Percentiles rank a stretch among this genome's conserved stretches.
phyloP scores from a whole-genome alignment of 169 alveolate genomes.

The Perkinsus chesapeaki region DNA sequence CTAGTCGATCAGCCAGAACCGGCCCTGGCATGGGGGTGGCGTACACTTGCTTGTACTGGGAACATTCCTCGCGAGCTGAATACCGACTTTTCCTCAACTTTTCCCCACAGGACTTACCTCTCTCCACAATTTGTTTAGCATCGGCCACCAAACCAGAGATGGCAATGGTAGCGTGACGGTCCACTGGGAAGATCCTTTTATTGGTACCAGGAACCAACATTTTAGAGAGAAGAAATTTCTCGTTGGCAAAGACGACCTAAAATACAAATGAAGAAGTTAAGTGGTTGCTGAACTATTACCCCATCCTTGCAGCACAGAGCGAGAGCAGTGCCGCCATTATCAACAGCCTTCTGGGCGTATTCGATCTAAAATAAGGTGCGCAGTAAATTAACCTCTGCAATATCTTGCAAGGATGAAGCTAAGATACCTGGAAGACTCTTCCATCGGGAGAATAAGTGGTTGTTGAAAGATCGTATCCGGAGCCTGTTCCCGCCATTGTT shows the following conservation, averaged over 20 bases:
- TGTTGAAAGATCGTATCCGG: constrained; percentile 52
- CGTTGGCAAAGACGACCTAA: constrained; percentile 59
- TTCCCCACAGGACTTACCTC: constrained; percentile 9
- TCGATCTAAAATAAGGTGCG: constrained; percentile 38
- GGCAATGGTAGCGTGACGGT: constrained; percentile 52
- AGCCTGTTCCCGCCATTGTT: constrained; percentile 26
- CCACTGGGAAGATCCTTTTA: constrained; percentile 63
- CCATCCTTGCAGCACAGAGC: constrained; percentile 78
- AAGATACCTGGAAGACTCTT: constrained; percentile 51
- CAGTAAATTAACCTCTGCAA: background rate
- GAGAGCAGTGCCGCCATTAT: constrained; percentile 63
- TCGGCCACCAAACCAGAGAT: constrained; percentile 79
- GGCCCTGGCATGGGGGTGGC: constrained; percentile 65
- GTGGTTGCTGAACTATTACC: constrained; percentile 15
- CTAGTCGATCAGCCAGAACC: constrained; percentile 74
- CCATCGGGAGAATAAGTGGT: constrained; percentile 75
- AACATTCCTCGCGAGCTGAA: constrained; percentile 69
- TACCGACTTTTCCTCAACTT: background rate
- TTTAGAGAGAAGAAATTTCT: constrained; percentile 61
- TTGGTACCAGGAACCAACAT: constrained; percentile 70
- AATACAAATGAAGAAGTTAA: background rate
- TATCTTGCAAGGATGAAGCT: background rate
- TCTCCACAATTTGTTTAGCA: constrained; percentile 62
- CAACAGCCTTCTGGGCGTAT: constrained; percentile 81
- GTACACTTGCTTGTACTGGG: constrained; percentile 51